Base-by-base conservation (phyloP, 805 yeast genomes). In the Barnettozyma wickerhamii region DNA sequence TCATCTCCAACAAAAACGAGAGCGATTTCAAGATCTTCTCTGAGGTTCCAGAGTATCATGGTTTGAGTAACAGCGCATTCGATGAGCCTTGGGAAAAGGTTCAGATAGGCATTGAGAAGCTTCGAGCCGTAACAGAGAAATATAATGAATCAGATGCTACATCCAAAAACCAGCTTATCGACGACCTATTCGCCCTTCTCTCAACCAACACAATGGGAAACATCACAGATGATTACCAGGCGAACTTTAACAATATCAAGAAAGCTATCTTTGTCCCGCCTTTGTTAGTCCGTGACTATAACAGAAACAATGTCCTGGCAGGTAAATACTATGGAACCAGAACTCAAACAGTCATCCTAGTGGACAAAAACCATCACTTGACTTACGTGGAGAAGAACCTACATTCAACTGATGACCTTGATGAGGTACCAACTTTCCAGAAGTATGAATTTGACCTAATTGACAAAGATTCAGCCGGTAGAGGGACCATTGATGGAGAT, bases 241-340 rank as follows among this genome's bases (percentile, higher is more conserved):
- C 54, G 1, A 59, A 65, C 6, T 61, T 65, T 34, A 74, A 71
- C 21, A 58, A 68, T 29, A 67, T 87, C 39, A 69, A 70, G 33
- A 63, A 73, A 23, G 75, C 85, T 4, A 77, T 89, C 5, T 87
- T 79, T 53, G 74, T 89, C 9, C 95, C 95, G 2, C 87, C 88
- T 0, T 53, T 84, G 30, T 57, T 57, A 35, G 57, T 64, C 5
- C 47, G 56, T 9, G 53, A 49, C n/a, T 51, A 60, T 32, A 58
- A 64, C 15, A 62, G 63, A 10, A 51, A 58, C 15, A 58, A 64
- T 4, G 43, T 48, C 15, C 51, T 60, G n/a, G 62, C 68, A 13
- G 87, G 88, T 0, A 60, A 66, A 18, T 79, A 68, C 52, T 90
- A 88, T 56, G 96, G 96, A 1, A 89, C 97, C 0, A 65, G 96